A percentile compares a stretch with the other conserved stretches of the same genome.
These are phyloP conservation scores for Pythium plurisporium DNA, from an alignment of 352 stramenopile genomes.

Conservation along the genomic window DNA sequence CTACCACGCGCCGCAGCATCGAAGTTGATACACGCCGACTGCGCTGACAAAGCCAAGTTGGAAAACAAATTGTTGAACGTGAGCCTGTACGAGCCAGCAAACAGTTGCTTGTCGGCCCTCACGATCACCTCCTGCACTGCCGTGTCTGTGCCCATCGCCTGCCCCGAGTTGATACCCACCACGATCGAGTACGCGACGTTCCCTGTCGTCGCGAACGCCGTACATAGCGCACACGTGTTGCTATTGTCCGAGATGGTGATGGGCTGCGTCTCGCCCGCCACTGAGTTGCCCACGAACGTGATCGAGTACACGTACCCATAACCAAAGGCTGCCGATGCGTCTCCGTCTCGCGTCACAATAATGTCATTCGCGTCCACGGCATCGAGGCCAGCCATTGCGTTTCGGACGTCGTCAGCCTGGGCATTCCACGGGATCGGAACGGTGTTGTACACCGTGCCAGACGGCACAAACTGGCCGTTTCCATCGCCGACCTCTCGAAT, in stretches of 20 bases:
- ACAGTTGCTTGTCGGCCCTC: slow-evolving; percentile 39
- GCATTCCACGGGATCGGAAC: slow-evolving; percentile 40
- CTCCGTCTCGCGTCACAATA: slow-evolving; percentile 68
- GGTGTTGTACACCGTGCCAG: slow-evolving; percentile 22
- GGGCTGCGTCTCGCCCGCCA: slow-evolving; percentile 54
- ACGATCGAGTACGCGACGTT: slow-evolving; percentile 27
- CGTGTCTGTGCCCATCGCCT: slow-evolving; percentile 74
- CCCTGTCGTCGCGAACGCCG: slow-evolving; percentile 38
- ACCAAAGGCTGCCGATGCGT: slow-evolving; percentile 43
- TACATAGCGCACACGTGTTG: slow-evolving; percentile 11
- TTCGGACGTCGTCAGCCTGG: slow-evolving; percentile 26
- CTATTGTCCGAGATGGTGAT: slow-evolving; percentile 28
- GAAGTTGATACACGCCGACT: slow-evolving; percentile 56
- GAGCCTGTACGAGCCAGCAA: slow-evolving; percentile 53
- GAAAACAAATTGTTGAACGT: slow-evolving; percentile 39
- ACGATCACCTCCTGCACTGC: slow-evolving; percentile 67
- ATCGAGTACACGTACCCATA: slow-evolving; percentile 72
- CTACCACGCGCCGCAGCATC: slow-evolving; percentile 39
- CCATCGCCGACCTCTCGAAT: slow-evolving; percentile 25
- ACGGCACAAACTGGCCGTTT: slow-evolving; percentile 23
- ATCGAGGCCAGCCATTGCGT: slow-evolving; percentile 28
- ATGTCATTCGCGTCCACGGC: slow-evolving; percentile 44
- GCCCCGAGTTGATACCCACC: slow-evolving; percentile 31
- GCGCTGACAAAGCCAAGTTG: slow-evolving; percentile 29
- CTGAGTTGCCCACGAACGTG: slow-evolving; percentile 69